phyloP scores from a whole-genome alignment of 202 grass and related monocot species.

The Sporobolus alterniflorus region DNA sequence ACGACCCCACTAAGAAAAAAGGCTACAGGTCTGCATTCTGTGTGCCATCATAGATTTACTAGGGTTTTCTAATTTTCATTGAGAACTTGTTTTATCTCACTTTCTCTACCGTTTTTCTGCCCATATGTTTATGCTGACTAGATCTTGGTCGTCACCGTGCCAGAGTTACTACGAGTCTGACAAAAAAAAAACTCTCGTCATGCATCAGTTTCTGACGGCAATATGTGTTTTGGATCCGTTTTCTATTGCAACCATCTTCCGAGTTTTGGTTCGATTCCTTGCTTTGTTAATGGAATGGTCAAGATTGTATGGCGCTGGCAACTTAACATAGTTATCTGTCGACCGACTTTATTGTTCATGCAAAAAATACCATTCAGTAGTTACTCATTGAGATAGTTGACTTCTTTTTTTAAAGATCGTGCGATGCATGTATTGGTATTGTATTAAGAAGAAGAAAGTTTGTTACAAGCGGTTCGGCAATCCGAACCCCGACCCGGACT shows the following conservation, averaged over 20 bases:
- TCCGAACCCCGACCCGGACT: too few species aligned
- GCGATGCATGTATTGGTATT: too few species aligned
- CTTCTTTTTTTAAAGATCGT: too few species aligned
- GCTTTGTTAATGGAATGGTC: neutral
- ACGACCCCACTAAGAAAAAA: slow-evolving; percentile 9
- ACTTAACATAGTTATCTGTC: neutral
- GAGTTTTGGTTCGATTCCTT: neutral
- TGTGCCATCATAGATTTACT: neutral
- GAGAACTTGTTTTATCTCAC: neutral
- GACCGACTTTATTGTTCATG: neutral
- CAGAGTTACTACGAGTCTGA: neutral
- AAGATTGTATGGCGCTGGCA: slow-evolving; percentile 12
- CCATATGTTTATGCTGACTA: neutral
- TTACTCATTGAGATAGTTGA: neutral
- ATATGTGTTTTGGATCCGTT: neutral
- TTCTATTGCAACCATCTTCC: neutral
- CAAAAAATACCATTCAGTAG: neutral
- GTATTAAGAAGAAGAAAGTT: too few species aligned
- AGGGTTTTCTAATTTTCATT: neutral
- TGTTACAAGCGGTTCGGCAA: too few species aligned
- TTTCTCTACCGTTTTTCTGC: neutral
- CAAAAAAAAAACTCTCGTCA: neutral
- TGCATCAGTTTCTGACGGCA: neutral
- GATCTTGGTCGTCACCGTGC: neutral
- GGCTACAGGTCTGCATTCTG: neutral